phyloP scores from a whole-genome alignment of 495 filamentous ascomycete genomes.

The Beverwykella pulmonaria region DNA sequence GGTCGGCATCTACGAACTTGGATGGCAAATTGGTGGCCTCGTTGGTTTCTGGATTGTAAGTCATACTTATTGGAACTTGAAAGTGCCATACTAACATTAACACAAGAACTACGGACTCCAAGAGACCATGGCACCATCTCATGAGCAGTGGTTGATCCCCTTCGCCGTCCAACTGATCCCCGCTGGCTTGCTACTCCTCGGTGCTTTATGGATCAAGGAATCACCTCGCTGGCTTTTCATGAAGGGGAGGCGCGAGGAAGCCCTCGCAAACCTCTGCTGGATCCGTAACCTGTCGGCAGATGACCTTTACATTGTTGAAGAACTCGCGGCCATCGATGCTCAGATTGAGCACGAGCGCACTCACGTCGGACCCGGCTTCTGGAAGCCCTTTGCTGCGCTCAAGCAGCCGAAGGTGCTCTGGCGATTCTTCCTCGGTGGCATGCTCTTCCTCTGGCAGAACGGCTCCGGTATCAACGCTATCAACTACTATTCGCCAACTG shows the following conservation, averaged over 20 bases:
- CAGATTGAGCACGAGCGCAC: slow-evolving; percentile 59
- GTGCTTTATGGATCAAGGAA: slow-evolving; percentile 59
- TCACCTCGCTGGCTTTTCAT: slow-evolving; percentile 66
- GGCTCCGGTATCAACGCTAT: slow-evolving; percentile 64
- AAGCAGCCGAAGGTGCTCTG: slow-evolving; percentile 53
- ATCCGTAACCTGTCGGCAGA: slow-evolving; percentile 61
- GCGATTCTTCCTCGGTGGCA: slow-evolving; percentile 67
- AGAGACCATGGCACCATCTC: slow-evolving; percentile 50
- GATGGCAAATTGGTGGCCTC: slow-evolving; percentile 72
- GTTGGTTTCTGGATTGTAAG: slow-evolving; percentile 68
- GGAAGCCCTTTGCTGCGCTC: slow-evolving; percentile 60
- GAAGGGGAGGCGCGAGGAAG: slow-evolving; percentile 58
- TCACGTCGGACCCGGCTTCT: slow-evolving; percentile 65
- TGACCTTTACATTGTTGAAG: slow-evolving; percentile 68
- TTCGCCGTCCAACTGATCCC: slow-evolving; percentile 63
- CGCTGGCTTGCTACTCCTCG: slow-evolving; percentile 53
- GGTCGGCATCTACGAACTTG: slow-evolving; percentile 70
- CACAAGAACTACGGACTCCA: slow-evolving; percentile 51
- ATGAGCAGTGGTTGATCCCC: slow-evolving; percentile 59
- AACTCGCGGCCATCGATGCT: slow-evolving; percentile 63
- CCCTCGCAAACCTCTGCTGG: slow-evolving; percentile 63
- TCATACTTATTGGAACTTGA: slow-evolving; percentile 7
- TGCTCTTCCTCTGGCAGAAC: slow-evolving; percentile 71
- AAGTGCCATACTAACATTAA: slow-evolving; percentile 20
- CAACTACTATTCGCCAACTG: slow-evolving; percentile 35